Evolutionary conservation across 352 stramenopile genomes (phyloP), one percentile per base, ranked within the genome.

Genomic region (Phytophthora pistaciae): DNA sequence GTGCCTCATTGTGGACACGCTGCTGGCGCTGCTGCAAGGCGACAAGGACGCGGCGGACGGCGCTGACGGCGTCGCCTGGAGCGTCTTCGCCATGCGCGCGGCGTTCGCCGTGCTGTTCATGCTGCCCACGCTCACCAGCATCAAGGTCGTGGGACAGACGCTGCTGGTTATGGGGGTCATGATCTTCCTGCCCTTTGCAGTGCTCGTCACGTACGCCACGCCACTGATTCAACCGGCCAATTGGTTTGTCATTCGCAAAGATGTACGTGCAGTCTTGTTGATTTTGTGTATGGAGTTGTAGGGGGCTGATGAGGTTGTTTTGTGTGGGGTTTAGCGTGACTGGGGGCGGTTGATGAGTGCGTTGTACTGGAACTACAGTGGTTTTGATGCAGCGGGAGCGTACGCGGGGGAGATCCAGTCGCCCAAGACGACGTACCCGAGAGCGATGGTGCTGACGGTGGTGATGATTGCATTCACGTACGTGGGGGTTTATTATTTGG

Each of bases 291-390:
- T 27, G 25, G 25, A 27, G 25, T 27, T 27, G 25, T 27, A 27
- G 25, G 25, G 5, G 6, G 14, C 54, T 40, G 1, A 57, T 23
- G 13, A 20, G 1, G 27, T 44, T 68, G 33, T 58, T 29, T 36
- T 50, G 64, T 42, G 11, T 29, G 1, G 25, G 38, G 49, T 62
- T 40, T 54, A 91, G 81, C 74, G 80, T 23, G 76, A 93, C 31
- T 93, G 86, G 86, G 77, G 75, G 14, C 72, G 86, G 5, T 60
- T 95, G 29, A 52, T 95, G 18, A 92, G 86, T 49, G 64, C 87
- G 13, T 66, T 95, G 31, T 95, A 95, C 73, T 95, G 88, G 88
- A 95, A 92, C 56, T 94, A 94, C 70, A 91, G 82, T 56, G 88
- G 88, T 14, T 95, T 95, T 66, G 86, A 93, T 66, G 79, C 82